A percentile compares a stretch with the other conserved stretches of the same genome.
Evolutionary conservation across 768 basidiomycete genomes (phyloP).

Genomic region (Leucogyrophana mollusca): DNA sequence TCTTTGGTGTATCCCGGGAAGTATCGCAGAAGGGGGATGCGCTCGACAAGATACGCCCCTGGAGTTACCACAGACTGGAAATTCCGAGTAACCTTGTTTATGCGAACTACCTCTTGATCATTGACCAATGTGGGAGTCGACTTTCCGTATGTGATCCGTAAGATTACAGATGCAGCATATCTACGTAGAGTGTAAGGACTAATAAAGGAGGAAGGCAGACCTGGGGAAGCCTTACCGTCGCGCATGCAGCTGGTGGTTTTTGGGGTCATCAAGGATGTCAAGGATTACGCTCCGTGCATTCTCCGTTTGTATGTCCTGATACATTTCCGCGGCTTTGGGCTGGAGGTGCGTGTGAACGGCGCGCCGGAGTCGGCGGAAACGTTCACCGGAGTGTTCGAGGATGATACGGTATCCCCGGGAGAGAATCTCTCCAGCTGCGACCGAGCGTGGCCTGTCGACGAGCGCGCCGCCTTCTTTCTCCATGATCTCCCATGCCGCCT

Average conservation of each 20-base stretch:
- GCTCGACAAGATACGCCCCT: conserved; percentile 29
- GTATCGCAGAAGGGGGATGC: conserved; percentile 31
- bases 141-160: conserved; percentile 45
- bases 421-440: conserved; percentile 51
- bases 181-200: neutral
- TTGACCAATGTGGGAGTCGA: conserved; percentile 44
- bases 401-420: conserved; percentile 55
- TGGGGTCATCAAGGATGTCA: conserved; percentile 4
- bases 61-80: conserved; percentile 22
- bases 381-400: conserved; percentile 47
- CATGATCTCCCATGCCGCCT: conserved; percentile 55
- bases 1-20: conserved; percentile 58
- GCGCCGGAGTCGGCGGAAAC: conserved; percentile 54
- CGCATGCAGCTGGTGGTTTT: neutral
- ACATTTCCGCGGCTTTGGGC: conserved; percentile 40
- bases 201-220: neutral
- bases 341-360: conserved; percentile 52
- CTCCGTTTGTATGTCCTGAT: conserved; percentile 41
- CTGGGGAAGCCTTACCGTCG: neutral
- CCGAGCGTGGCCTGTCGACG: conserved; percentile 46
- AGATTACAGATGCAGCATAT: conserved; percentile 51
- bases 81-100: conserved; percentile 19
- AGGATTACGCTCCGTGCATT: conserved; percentile 14
- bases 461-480: conserved; percentile 51
- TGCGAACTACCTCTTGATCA: conserved; percentile 11